Evolutionary conservation across 2,329 filamentous ascomycete species (phyloP).

Genomic region (Kalaharituber pfeilii): DNA sequence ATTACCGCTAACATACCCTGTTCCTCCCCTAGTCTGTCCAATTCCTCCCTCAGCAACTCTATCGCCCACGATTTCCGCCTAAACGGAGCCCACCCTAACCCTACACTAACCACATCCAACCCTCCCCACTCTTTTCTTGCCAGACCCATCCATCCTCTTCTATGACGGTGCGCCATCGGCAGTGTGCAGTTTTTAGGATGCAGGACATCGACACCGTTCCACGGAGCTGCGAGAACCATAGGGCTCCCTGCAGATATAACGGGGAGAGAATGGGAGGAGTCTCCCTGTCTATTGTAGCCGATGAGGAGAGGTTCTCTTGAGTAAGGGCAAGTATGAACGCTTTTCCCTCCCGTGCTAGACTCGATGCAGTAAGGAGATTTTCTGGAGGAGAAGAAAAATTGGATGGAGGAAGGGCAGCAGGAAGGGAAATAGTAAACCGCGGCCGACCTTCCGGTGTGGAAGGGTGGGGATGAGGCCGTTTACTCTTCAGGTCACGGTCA

Average conservation of each 20-base stretch:
- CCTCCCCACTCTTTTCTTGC: constrained; percentile 29
- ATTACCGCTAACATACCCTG: constrained; percentile 16
- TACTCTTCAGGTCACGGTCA: constrained; percentile 26
- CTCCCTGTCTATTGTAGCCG: constrained; percentile 23
- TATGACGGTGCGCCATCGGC: too few species aligned
- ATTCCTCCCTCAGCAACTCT: constrained; percentile 27
- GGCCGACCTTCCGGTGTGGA: too few species aligned
- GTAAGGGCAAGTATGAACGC: constrained; percentile 27
- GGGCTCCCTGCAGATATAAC: too few species aligned
- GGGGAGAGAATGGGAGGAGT: not conserved
- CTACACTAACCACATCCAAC: constrained; percentile 27
- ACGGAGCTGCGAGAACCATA: constrained; percentile 26
- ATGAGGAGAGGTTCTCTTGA: constrained; percentile 32
- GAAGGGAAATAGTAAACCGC: too few species aligned
- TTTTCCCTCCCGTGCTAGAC: constrained; percentile 26
- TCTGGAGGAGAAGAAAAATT: constrained; percentile 19
- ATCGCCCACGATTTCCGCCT: constrained; percentile 25
- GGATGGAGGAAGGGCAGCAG: constrained; percentile 24
- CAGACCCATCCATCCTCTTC: constrained; percentile 25
- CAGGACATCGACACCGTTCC: constrained; percentile 34
- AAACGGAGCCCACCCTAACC: constrained; percentile 35
- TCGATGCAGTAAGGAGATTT: constrained; percentile 25
- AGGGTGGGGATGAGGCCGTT: constrained; percentile 25
- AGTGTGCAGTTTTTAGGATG: constrained; percentile 26
- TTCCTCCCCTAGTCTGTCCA: constrained; percentile 24